Evolutionary conservation across 2,329 filamentous ascomycete genomes (phyloP).

Genomic region (Sodiomyces alkalinus): DNA sequence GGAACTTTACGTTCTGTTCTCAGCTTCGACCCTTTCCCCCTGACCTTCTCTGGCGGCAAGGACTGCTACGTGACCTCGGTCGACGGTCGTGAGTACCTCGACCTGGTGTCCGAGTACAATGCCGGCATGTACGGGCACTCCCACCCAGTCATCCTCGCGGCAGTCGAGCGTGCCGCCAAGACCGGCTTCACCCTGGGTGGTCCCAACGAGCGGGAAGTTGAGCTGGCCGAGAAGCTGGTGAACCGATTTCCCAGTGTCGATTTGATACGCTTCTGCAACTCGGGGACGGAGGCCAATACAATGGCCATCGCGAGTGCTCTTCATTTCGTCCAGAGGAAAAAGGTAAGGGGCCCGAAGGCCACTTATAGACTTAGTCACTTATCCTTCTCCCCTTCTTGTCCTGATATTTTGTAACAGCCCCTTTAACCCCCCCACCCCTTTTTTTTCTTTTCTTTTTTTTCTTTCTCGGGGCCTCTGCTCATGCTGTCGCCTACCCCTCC

Average conservation of each 20-base stretch:
- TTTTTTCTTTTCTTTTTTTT: too few relatives aligned
- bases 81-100: slow-evolving; percentile 33
- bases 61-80: slow-evolving; percentile 22
- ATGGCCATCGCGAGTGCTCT: slow-evolving; percentile 41
- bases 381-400: too few relatives aligned
- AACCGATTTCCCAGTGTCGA: slow-evolving; percentile 36
- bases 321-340: slow-evolving; percentile 25
- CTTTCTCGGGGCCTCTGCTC: too few relatives aligned
- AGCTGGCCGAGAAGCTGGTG: slow-evolving; percentile 35
- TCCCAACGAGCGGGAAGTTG: slow-evolving; percentile 33
- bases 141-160: slow-evolving; percentile 33
- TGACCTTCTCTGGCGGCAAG: slow-evolving; percentile 21
- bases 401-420: too few relatives aligned
- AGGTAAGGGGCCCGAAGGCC: slow-evolving; percentile 16
- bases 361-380: too few relatives aligned
- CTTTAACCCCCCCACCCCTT: too few relatives aligned
- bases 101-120: slow-evolving; percentile 48
- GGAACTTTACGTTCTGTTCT: slow-evolving; percentile 31
- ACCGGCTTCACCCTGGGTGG: slow-evolving; percentile 40
- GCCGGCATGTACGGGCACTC: slow-evolving; percentile 54
- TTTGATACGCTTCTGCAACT: slow-evolving; percentile 46
- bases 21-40: slow-evolving; percentile 26
- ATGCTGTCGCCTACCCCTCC: neutral
- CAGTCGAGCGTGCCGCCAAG: slow-evolving; percentile 28
- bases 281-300: slow-evolving; percentile 49